These are phyloP conservation scores for Ascobolus immersus DNA, from an alignment of 495 filamentous ascomycete species.

Conservation along the genomic window DNA sequence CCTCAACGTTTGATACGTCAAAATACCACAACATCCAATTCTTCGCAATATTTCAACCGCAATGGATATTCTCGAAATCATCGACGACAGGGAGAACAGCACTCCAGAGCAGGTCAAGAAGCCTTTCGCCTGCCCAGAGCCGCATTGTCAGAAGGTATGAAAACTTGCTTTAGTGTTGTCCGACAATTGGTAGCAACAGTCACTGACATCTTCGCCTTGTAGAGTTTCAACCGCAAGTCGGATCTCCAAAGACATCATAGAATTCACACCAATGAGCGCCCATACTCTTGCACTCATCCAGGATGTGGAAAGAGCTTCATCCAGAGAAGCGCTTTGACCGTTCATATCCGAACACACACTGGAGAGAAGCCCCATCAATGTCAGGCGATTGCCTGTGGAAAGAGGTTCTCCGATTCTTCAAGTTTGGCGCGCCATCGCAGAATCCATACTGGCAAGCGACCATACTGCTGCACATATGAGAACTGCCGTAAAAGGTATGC, in stretches of 20 bases:
- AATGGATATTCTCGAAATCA: constrained; percentile 18
- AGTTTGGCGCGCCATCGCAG: constrained; percentile 66
- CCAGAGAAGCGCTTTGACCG: constrained; percentile 64
- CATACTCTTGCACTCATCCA: constrained; percentile 42
- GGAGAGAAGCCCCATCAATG: constrained; percentile 77
- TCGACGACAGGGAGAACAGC: constrained; percentile 17
- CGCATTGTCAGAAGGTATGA: constrained; percentile 16
- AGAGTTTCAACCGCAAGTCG: constrained; percentile 80
- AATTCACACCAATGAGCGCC: constrained; percentile 76
- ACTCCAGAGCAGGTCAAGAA: constrained; percentile 13
- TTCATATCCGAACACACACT: constrained; percentile 67
- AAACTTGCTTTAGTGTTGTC: not conserved
- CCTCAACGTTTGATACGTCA: no score
- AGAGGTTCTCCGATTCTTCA: constrained; percentile 73
- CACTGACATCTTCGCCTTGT: no score
- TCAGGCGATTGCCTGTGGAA: constrained; percentile 51
- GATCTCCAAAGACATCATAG: constrained; percentile 70
- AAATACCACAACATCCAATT: no score
- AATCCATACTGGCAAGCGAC: constrained; percentile 64
- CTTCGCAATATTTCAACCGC: no score
- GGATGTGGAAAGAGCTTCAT: constrained; percentile 76
- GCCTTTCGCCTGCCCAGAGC: constrained; percentile 15
- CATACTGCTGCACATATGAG: constrained; percentile 55
- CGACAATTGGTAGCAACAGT: not conserved
- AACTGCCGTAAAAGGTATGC: constrained; percentile 59